Evolutionary conservation across 805 yeast species (phyloP).

Genomic region (Ogataea kodamae): DNA sequence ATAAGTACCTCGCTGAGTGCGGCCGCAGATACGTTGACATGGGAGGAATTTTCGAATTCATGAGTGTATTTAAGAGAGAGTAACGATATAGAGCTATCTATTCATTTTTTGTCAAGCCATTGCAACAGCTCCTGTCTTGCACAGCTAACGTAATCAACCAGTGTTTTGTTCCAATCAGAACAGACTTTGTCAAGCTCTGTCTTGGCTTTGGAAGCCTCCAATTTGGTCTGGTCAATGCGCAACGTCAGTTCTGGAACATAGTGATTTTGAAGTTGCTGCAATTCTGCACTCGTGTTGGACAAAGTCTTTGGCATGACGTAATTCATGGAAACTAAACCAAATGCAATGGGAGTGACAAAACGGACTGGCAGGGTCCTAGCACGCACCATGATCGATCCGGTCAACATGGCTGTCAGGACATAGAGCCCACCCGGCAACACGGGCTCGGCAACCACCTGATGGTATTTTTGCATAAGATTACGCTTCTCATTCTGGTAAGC

Average conservation of each 20-base stretch:
- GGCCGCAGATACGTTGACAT: conserved; percentile 89
- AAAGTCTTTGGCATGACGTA: conserved; percentile 50
- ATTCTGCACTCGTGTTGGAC: conserved; percentile 28
- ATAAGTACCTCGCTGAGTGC: conserved; percentile 71
- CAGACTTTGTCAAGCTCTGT: no score
- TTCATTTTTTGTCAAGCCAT: conserved; percentile 8
- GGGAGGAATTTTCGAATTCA: conserved; percentile 60
- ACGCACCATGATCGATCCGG: conserved; percentile 53
- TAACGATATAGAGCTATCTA: conserved; percentile 2
- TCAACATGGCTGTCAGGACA: conserved; percentile 51
- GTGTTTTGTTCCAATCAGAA: no score
- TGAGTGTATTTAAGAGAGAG: conserved; percentile 20
- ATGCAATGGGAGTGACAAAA: conserved; percentile 46
- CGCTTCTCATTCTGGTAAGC: conserved; percentile 44
- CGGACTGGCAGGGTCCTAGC: conserved; percentile 47
- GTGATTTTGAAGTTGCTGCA: conserved; percentile 32
- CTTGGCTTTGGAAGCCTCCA: conserved; percentile 1
- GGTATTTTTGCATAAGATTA: conserved; percentile 31
- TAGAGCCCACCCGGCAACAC: conserved; percentile 53
- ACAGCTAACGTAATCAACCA: conserved; percentile 5
- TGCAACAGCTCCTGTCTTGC: conserved; percentile 8
- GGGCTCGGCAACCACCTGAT: conserved; percentile 45
- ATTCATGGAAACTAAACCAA: conserved; percentile 45
- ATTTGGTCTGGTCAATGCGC: conserved; percentile 17
- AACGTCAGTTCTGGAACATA: conserved; percentile 37